These are phyloP conservation scores for Ogataea angusta DNA, from an alignment of 805 yeast genomes.

Conservation along the genomic window DNA sequence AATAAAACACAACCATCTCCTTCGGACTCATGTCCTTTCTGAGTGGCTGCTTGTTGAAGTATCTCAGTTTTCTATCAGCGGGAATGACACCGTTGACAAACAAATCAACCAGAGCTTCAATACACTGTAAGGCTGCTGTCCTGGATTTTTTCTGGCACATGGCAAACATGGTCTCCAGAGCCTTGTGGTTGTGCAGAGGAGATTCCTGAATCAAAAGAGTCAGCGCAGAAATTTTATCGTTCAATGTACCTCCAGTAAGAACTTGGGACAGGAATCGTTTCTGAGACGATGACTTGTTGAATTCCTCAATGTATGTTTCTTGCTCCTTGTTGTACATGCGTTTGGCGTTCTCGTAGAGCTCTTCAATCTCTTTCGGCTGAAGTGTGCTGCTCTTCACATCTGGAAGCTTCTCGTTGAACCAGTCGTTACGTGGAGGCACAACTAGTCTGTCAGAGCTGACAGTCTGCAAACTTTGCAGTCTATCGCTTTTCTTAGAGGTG, in stretches of 20 bases:
- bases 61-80: constrained; percentile 76
- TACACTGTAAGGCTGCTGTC: constrained; percentile 87
- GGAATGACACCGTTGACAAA: constrained; percentile 80
- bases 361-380: constrained; percentile 54
- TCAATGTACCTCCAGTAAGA: constrained; percentile 86
- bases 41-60: constrained; percentile 74
- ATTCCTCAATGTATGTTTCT: constrained; percentile 64
- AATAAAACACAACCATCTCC: constrained; percentile 71
- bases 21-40: constrained; percentile 43
- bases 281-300: constrained; percentile 73
- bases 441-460: constrained; percentile 55
- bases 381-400: constrained; percentile 31
- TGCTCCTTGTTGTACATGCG: constrained; percentile 67
- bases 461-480: constrained; percentile 38
- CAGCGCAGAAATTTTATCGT: constrained; percentile 92
- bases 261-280: constrained; percentile 85
- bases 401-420: constrained; percentile 55
- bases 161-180: constrained; percentile 71
- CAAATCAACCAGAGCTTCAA: constrained; percentile 87
- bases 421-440: constrained; percentile 63
- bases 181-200: constrained; percentile 83
- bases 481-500: constrained; percentile 28
- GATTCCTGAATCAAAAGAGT: constrained; percentile 93
- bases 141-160: constrained; percentile 90
- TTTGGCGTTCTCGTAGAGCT: constrained; percentile 64